phyloP scores from a whole-genome alignment of 768 basidiomycete genomes.

The Phlegmacium glaucopus region DNA sequence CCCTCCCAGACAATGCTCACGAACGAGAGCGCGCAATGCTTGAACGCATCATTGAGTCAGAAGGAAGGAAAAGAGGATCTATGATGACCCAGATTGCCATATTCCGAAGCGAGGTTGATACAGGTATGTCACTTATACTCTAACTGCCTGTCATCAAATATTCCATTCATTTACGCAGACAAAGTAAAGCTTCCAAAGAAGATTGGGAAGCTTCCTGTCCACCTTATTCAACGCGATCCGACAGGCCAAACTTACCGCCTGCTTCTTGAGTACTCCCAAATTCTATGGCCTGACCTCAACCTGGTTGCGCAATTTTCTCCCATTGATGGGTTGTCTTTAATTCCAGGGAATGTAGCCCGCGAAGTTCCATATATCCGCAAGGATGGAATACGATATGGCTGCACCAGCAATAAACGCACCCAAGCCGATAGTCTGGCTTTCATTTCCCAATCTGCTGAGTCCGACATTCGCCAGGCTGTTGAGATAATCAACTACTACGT shows the following conservation, averaged over 20 bases:
- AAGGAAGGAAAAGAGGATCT: conserved; percentile 12
- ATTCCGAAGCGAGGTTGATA: conserved; percentile 14
- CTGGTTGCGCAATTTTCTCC: not conserved
- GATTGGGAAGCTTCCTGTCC: not conserved
- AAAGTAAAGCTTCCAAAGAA: not conserved
- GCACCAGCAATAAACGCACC: conserved; percentile 8
- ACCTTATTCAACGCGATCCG: not conserved
- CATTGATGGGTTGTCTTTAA: not conserved
- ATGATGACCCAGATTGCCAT: conserved; percentile 21
- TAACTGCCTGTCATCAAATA: not conserved
- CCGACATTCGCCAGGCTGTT: not conserved
- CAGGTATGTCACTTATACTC: not conserved
- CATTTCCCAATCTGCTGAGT: conserved; percentile 3
- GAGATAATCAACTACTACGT: conserved; percentile 11
- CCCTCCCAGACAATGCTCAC: conserved; percentile 12
- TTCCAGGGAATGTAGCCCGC: conserved; percentile 1
- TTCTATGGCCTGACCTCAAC: not conserved
- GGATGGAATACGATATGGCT: conserved; percentile 21
- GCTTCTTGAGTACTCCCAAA: not conserved
- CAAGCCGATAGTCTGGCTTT: conserved; percentile 14
- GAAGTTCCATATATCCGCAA: conserved; percentile 14
- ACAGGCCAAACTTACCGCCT: not conserved
- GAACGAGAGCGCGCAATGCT: conserved; percentile 8
- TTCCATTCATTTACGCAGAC: not conserved
- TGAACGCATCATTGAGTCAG: conserved; percentile 9